These are phyloP conservation scores for Alternaria sp. DNA, from an alignment of 2,329 filamentous ascomycete genomes.

Conservation along the genomic window DNA sequence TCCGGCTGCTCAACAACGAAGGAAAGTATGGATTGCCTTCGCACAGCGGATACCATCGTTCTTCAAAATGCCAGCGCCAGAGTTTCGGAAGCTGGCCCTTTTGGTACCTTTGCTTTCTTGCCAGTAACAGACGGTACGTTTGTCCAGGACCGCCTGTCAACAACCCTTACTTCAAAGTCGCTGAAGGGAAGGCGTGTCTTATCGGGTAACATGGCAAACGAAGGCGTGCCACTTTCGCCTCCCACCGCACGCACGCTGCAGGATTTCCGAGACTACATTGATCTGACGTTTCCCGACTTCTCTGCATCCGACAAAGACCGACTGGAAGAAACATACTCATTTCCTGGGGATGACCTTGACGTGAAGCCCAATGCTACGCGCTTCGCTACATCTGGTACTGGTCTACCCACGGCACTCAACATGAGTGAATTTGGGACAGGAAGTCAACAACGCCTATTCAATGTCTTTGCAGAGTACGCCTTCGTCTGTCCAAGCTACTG, in stretches of 20 bases:
- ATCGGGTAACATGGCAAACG: slow-evolving; percentile 47
- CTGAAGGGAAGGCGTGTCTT: slow-evolving; percentile 39
- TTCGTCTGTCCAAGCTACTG: slow-evolving; percentile 52
- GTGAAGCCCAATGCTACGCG: slow-evolving; percentile 30
- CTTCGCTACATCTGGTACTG: slow-evolving; percentile 34
- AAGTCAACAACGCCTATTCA: slow-evolving; percentile 48
- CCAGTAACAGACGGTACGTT: slow-evolving; percentile 52
- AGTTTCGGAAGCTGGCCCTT: slow-evolving; percentile 43
- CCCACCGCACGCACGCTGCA: slow-evolving; percentile 33
- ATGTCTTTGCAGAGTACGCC: slow-evolving; percentile 55
- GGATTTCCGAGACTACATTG: slow-evolving; percentile 40
- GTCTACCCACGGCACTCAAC: slow-evolving; percentile 34
- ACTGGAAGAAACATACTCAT: slow-evolving; percentile 39
- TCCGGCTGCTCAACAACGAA: slow-evolving; percentile 32
- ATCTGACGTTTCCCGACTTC: slow-evolving; percentile 46
- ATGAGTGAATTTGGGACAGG: slow-evolving; percentile 40
- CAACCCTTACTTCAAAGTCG: slow-evolving; percentile 30
- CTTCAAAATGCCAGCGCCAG: slow-evolving; percentile 39
- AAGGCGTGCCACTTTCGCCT: slow-evolving; percentile 49
- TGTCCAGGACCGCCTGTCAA: slow-evolving; percentile 45
- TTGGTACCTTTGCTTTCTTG: slow-evolving; percentile 52
- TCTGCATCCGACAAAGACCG: slow-evolving; percentile 31
- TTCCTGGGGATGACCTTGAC: slow-evolving; percentile 30
- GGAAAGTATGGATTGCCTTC: slow-evolving; percentile 38
- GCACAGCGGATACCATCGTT: slow-evolving; percentile 27